These are phyloP conservation scores for Apocynum venetum DNA, from an alignment of 257 asterid genomes.

Conservation along the genomic window DNA sequence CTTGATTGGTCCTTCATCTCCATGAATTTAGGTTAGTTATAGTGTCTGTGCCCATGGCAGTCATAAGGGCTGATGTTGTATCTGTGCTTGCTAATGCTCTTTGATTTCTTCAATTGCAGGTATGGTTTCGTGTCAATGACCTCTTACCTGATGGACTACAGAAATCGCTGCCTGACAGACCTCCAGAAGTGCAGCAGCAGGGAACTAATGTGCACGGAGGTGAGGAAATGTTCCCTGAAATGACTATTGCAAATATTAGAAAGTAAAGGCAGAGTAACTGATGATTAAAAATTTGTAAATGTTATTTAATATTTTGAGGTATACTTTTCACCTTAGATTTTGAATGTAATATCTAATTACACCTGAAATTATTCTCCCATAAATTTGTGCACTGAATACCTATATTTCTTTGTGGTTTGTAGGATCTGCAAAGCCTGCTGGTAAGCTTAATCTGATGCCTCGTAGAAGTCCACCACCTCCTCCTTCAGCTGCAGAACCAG, in stretches of 20 bases:
- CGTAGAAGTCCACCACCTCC: constrained; percentile 91
- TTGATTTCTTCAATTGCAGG: constrained; percentile 46
- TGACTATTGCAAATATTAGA: neutral
- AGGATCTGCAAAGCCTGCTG: constrained; percentile 67
- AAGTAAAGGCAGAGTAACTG: neutral
- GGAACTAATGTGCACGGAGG: constrained; percentile 58
- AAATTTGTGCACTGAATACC: constrained; percentile 11
- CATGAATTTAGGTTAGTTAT: constrained; percentile 81
- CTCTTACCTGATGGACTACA: constrained; percentile 77
- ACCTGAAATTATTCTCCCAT: constrained; percentile 8
- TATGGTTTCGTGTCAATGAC: constrained; percentile 91
- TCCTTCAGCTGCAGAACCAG: constrained; percentile 54
- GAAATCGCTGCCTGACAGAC: constrained; percentile 76
- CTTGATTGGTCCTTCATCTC: constrained; percentile 90
- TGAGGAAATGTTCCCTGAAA: constrained; percentile 14
- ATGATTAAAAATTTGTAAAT: neutral
- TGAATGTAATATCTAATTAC: neutral
- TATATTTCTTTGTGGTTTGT: constrained; percentile 20
- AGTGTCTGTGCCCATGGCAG: constrained; percentile 56
- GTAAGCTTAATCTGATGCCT: constrained; percentile 75
- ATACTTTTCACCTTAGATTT: neutral
- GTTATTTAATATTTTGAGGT: neutral
- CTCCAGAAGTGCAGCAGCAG: constrained; percentile 65
- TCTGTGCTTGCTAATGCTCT: constrained; percentile 31
- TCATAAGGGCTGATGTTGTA: constrained; percentile 47